Conservation (phyloP, 2,329 filamentous ascomycete species). For the Ambrosiella xylebori region DNA sequence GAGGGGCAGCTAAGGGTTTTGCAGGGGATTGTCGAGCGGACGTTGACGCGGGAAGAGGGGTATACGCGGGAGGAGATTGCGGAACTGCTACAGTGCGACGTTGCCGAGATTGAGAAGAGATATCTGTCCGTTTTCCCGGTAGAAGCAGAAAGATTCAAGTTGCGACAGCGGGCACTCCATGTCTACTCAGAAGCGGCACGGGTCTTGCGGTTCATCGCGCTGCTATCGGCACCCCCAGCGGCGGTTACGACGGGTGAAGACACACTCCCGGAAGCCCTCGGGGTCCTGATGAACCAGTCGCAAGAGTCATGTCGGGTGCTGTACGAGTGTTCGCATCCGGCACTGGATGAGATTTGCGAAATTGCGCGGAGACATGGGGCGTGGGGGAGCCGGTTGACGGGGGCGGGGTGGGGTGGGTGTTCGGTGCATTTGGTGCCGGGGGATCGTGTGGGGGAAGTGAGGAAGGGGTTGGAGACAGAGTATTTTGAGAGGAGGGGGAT, state of each 20-base stretch:
- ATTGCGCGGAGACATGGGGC: constrained; percentile 65
- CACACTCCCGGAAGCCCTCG: constrained; percentile 50
- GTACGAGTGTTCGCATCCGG: constrained; percentile 83
- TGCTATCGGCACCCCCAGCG: constrained; percentile 38
- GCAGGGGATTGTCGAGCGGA: constrained; percentile 30
- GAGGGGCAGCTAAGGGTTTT: constrained; percentile 15
- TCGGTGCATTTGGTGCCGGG: constrained; percentile 82
- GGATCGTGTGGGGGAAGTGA: constrained; percentile 63
- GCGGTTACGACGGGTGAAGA: constrained; percentile 32
- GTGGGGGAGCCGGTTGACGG: constrained; percentile 73
- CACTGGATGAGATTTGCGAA: constrained; percentile 75
- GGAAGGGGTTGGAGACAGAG: constrained; percentile 56
- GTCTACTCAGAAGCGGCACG: constrained; percentile 80
- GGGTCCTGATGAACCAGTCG: constrained; percentile 72
- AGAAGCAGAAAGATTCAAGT: constrained; percentile 69
- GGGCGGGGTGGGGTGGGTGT: constrained; percentile 93
- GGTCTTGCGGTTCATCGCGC: constrained; percentile 64
- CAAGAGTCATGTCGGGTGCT: constrained; percentile 73
- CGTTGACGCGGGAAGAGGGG: constrained; percentile 61
- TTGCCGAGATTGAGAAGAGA: constrained; percentile 40
- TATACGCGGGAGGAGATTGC: constrained; percentile 83
- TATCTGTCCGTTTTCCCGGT: constrained; percentile 85
- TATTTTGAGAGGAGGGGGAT: constrained; percentile 59
- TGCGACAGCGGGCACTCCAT: constrained; percentile 75
- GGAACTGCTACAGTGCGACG: constrained; percentile 47